These are phyloP conservation scores for Chenopodium suecicum DNA, from an alignment of 148 eudicot species.

Conservation along the genomic window DNA sequence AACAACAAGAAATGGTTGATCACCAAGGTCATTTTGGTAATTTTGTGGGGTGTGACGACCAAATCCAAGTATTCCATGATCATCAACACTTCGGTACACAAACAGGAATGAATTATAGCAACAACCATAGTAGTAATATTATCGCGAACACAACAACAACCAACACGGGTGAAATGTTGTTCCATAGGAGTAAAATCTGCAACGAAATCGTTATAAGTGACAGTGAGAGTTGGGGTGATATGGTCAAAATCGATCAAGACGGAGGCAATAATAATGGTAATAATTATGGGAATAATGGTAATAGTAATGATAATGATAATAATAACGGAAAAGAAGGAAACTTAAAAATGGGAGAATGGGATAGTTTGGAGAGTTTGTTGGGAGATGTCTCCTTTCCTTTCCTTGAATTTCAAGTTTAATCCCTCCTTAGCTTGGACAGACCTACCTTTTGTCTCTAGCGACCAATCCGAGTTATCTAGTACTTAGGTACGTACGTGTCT, in stretches of 20 bases:
- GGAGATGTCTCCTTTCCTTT: conserved; percentile 63
- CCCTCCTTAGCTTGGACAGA: not conserved
- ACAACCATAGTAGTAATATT: too few species aligned
- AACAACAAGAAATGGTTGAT: not conserved
- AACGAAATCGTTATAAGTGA: not conserved
- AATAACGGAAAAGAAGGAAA: conserved; percentile 36
- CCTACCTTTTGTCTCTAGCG: not conserved
- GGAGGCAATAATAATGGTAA: not conserved
- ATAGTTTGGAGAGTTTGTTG: conserved; percentile 71
- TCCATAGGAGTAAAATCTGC: not conserved
- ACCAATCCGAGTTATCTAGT: too few species aligned
- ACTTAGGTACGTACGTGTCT: not conserved
- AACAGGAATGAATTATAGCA: not conserved
- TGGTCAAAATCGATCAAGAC: not conserved
- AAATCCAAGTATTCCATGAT: not conserved
- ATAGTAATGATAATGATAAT: conserved; percentile 15
- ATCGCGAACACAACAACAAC: not conserved
- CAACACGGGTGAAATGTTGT: not conserved
- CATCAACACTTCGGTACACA: not conserved
- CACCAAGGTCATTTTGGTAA: not conserved
- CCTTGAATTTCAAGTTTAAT: conserved; percentile 58
- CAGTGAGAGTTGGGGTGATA: conserved; percentile 12
- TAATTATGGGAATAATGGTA: conserved; percentile 9
- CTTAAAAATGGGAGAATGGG: conserved; percentile 74
- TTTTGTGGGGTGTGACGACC: not conserved